phyloP scores from a whole-genome alignment of 768 basidiomycete species.

The Tulasnella sp. region DNA sequence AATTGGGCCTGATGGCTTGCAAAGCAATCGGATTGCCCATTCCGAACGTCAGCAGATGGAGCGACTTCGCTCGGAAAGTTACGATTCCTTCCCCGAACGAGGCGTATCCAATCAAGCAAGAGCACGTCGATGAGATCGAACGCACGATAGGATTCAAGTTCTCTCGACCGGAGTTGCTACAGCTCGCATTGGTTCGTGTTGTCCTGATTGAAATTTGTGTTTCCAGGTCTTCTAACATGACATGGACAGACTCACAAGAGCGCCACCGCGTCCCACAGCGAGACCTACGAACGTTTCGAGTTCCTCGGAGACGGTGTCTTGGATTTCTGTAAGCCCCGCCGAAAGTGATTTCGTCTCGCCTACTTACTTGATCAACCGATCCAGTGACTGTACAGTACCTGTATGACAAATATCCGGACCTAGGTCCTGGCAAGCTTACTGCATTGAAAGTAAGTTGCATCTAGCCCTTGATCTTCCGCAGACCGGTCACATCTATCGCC shows the following conservation, averaged over 20 bases:
- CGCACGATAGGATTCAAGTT: conserved; percentile 61
- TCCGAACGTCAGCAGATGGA: conserved; percentile 62
- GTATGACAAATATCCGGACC: conserved; percentile 56
- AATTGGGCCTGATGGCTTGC: conserved; percentile 58
- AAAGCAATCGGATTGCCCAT: conserved; percentile 65
- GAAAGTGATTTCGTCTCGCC: not conserved
- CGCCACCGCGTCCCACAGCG: conserved; percentile 52
- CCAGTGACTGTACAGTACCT: conserved; percentile 72
- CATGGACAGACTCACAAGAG: conserved; percentile 62
- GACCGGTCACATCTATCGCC: conserved; percentile 14
- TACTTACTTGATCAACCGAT: not conserved
- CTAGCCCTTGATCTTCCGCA: not conserved
- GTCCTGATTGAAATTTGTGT: not conserved
- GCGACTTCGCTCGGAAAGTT: conserved; percentile 53
- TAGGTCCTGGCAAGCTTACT: conserved; percentile 74
- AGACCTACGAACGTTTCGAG: conserved; percentile 71
- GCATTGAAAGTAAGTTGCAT: conserved; percentile 59
- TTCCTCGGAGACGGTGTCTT: conserved; percentile 85
- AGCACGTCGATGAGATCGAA: conserved; percentile 50
- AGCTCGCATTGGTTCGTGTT: conserved; percentile 64
- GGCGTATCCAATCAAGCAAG: conserved; percentile 23
- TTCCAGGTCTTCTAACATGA: not conserved
- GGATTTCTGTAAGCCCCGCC: conserved; percentile 61
- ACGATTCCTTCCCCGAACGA: not conserved
- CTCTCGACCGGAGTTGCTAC: conserved; percentile 57